These are phyloP conservation scores for Tricholoma furcatifolium DNA, from an alignment of 768 basidiomycete species.

Conservation along the genomic window DNA sequence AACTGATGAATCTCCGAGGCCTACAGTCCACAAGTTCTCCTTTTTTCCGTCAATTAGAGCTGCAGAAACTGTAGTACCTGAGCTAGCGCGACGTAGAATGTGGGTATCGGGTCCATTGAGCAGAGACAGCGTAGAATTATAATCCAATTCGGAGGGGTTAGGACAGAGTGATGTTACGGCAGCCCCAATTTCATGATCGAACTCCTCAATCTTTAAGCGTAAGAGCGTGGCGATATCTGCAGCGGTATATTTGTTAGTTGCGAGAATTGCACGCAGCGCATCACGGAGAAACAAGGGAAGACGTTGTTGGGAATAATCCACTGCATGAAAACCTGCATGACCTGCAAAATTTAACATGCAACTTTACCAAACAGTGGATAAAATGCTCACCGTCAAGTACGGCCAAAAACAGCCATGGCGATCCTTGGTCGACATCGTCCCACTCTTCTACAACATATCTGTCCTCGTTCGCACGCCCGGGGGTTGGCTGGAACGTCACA, in stretches of 20 bases:
- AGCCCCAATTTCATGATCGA: slow-evolving; percentile 10
- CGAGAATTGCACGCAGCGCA: slow-evolving; percentile 8
- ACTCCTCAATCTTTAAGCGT: slow-evolving; percentile 7
- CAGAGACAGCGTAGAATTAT: not conserved
- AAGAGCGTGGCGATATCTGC: slow-evolving; percentile 6
- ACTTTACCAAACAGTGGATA: not conserved
- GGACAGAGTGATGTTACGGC: slow-evolving; percentile 7
- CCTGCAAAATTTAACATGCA: not conserved
- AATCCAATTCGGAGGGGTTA: slow-evolving; percentile 4
- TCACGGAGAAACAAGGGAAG: slow-evolving; percentile 8
- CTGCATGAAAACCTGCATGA: slow-evolving; percentile 12
- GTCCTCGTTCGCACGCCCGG: slow-evolving; percentile 8
- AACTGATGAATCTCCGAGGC: slow-evolving; percentile 14
- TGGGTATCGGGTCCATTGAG: slow-evolving; percentile 1
- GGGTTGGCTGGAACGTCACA: slow-evolving; percentile 15
- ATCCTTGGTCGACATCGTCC: slow-evolving; percentile 7
- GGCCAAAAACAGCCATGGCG: slow-evolving; percentile 14
- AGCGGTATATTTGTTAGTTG: not conserved
- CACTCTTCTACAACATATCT: slow-evolving; percentile 13
- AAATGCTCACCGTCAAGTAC: slow-evolving; percentile 11
- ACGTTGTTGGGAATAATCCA: slow-evolving; percentile 4
- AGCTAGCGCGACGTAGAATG: slow-evolving; percentile 8
- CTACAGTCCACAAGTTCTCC: slow-evolving; percentile 12
- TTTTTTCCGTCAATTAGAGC: slow-evolving; percentile 12
- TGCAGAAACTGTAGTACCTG: slow-evolving; percentile 10